Base-by-base conservation (phyloP, 2,329 filamentous ascomycete species). In the Hypocreales sp. region DNA sequence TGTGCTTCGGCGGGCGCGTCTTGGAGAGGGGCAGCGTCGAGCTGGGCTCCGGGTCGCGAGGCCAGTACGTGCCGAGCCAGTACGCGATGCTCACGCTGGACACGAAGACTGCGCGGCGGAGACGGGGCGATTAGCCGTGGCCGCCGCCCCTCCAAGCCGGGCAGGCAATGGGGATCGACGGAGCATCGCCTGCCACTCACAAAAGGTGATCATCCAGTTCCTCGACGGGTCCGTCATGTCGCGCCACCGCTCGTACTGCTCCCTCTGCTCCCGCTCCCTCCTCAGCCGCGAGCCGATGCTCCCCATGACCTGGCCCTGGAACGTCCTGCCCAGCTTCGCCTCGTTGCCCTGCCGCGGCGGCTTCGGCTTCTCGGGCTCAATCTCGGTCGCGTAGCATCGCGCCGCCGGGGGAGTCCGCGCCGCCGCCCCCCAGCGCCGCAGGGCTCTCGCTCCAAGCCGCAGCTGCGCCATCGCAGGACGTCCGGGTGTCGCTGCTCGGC, bases 1-100 rank as follows among this genome's bases (percentile, higher is more conserved):
- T 67, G 50, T 76, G 68, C 39, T 52, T 53, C 8, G 66, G 65
- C n/a, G 61, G 46, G 16, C 41, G 55, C 8, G 61, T 56, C 27
- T 61, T 57, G 33, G 48, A 47, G 7, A 79, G 60, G 15, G 72
- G 69, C 3, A 72, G 51, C 8, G 74, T 79, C 37, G 73, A 79
- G 19, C 50, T 46, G 8, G 62, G 53, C 19, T 65, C 60, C 15
- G 56, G 46, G 12, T 64, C 58, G 27, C 55, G 61, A 18, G 62
- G 62, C 40, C 58, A 61, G 39, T 62, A 58, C 13, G 61, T 65
- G 32, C 74, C 74, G 22, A 74, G 47, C 46, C 61, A 72, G 49
- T 72, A 79, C 32, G 64, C 60, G 31, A 58, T 51, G 19, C 55
- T 51, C 25, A 65, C 55, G 25, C 65, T 58, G 27, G 58, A 60